Base-by-base conservation (phyloP, 2,329 filamentous ascomycete species). In the Cladosporium austrohemisphaericum region DNA sequence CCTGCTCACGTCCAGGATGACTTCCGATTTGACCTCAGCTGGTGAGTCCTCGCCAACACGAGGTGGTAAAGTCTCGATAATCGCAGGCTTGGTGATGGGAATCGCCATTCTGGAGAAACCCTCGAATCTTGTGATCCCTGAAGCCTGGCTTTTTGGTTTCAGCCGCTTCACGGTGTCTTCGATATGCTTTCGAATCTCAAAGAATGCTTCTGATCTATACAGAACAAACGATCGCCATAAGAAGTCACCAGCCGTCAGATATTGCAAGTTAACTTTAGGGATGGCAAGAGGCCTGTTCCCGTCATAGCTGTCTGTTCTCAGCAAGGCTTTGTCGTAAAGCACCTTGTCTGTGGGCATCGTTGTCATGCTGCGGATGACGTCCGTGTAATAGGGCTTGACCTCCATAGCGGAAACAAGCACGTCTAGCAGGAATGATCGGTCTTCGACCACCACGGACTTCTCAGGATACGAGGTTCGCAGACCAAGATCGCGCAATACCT, bases 211-310 rank as follows among this genome's bases (percentile, higher is more conserved):
- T 51, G 85, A 87, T 32, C 92, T 83, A 65, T 95, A 93, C 7
- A 98, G 74, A 11, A 94, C 78, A 61, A 97, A 85, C 0, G 92
- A 90, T 54, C 94, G 81, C 90, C 91, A 98, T n/a, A 98, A 72
- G 60, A 98, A 98, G 67, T 98, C 93, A 2, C 90, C 90, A 43
- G 95, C 82, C 2, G 91, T 95, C 11, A 98, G 76, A 68, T 98
- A 98, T 64, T 98, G 93, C 22, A 98, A 74, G 60, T 96, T 98
- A 37, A 97, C 71, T 66, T 98, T 98, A 2, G 93, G 93, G 35
- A 98, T 82, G 2, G 93, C 88, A 51, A 98, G 76, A 4, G 93
- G 91, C 40, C 81, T 81, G 19, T 88, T 90, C 20, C 91, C 91
- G 65, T 95, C 85, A 60, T 96, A 97, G 6, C 76, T 77, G 60